Conservation (phyloP, 768 basidiomycete genomes). For the Suillus subaureus region DNA sequence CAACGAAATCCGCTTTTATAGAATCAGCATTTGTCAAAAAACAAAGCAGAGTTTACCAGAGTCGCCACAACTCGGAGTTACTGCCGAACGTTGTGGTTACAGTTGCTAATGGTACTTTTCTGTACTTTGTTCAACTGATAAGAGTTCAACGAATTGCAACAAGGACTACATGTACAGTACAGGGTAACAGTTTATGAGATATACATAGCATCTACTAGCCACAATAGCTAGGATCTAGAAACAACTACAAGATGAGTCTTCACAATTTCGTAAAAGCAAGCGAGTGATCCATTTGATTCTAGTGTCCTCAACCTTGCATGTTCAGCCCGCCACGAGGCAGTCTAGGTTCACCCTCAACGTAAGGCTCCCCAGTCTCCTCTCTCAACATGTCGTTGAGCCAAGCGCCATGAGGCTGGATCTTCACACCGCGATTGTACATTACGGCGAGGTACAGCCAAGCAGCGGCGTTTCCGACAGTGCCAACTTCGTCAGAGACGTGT, state of each 20-base stretch:
- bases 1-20: slow-evolving; percentile 2
- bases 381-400: slow-evolving; percentile 86
- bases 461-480: slow-evolving; percentile 79
- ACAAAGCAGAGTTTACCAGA: background rate
- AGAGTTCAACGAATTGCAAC: background rate
- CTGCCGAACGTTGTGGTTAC: background rate
- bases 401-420: slow-evolving; percentile 77
- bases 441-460: slow-evolving; percentile 73
- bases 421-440: slow-evolving; percentile 76
- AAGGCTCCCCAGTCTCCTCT: slow-evolving; percentile 73
- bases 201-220: background rate
- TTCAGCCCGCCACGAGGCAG: slow-evolving; percentile 65
- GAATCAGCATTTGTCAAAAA: background rate
- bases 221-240: slow-evolving; percentile 2
- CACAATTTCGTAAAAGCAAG: background rate
- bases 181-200: slow-evolving; percentile 1
- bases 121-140: background rate
- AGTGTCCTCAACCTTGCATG: slow-evolving; percentile 50
- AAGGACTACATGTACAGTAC: background rate
- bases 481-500: slow-evolving; percentile 83
- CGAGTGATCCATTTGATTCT: background rate
- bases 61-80: background rate
- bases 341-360: slow-evolving; percentile 66
- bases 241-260: background rate
- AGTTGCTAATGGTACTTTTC: background rate